phyloP scores from a whole-genome alignment of 305 asterid species.

The Ilex paraguariensis region DNA sequence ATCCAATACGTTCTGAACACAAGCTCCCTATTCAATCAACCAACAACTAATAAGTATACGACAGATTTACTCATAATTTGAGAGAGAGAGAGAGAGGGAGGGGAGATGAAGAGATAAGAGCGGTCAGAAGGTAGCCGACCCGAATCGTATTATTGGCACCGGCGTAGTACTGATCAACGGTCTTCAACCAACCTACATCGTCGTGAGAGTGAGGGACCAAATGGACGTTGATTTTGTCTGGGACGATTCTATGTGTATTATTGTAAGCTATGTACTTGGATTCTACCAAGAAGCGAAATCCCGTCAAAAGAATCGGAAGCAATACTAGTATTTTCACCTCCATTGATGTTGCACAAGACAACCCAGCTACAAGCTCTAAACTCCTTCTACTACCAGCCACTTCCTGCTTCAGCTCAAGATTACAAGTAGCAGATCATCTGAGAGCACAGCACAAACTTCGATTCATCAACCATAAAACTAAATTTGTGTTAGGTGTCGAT shows the following conservation, averaged over 20 bases:
- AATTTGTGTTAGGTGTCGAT: too few species aligned
- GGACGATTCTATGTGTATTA: constrained; percentile 15
- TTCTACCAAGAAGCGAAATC: constrained; percentile 4
- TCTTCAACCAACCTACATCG: constrained; percentile 40
- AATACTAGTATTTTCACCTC: background rate
- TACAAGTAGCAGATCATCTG: too few species aligned
- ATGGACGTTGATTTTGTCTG: constrained; percentile 29
- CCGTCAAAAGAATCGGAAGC: background rate
- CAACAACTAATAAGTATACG: too few species aligned
- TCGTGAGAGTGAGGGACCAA: constrained; percentile 39
- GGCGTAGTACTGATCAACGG: constrained; percentile 36
- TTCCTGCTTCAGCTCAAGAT: too few species aligned
- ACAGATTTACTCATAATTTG: too few species aligned
- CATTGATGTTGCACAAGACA: too few species aligned
- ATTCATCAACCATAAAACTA: too few species aligned
- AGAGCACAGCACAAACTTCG: too few species aligned
- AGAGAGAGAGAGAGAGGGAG: too few species aligned
- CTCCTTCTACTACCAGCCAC: too few species aligned
- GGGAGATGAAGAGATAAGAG: background rate
- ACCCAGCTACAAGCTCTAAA: too few species aligned
- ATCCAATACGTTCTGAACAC: constrained; percentile 83
- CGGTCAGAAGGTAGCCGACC: background rate
- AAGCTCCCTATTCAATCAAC: constrained; percentile 45
- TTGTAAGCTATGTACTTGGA: constrained; percentile 26
- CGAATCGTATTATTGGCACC: constrained; percentile 35